Percentiles rank a stretch among this genome's conserved stretches.
Evolutionary conservation across 805 yeast species (phyloP).

Genomic region (Hanseniaspora thailandica): DNA sequence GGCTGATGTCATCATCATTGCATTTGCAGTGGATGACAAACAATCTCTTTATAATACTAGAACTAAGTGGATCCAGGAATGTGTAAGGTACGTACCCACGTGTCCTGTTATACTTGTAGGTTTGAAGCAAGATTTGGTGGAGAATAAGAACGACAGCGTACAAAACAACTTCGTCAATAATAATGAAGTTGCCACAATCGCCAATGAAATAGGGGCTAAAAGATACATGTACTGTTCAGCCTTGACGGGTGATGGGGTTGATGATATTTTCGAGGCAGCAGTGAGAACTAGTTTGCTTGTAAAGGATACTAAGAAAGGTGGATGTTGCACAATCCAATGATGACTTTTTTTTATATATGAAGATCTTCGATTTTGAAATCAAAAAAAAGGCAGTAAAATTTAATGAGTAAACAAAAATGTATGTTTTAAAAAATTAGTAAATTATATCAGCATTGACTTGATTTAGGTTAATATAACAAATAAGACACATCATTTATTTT

Average conservation of each 20-base stretch:
- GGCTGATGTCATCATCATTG: slow-evolving; percentile 76
- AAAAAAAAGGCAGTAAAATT: not conserved
- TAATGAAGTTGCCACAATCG: slow-evolving; percentile 54
- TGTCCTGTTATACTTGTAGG: slow-evolving; percentile 75
- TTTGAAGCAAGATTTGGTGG: slow-evolving; percentile 68
- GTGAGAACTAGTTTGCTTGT: slow-evolving; percentile 68
- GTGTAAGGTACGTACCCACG: slow-evolving; percentile 62
- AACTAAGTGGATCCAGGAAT: slow-evolving; percentile 81
- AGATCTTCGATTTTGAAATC: too few relatives aligned
- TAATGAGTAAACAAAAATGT: not conserved
- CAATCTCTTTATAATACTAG: slow-evolving; percentile 77
- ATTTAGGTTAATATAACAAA: too few relatives aligned
- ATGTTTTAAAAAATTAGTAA: too few relatives aligned
- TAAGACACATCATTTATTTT: too few relatives aligned
- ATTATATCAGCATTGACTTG: too few relatives aligned
- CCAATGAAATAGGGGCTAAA: slow-evolving; percentile 70
- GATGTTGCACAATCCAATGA: slow-evolving; percentile 29
- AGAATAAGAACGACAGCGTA: slow-evolving; percentile 28
- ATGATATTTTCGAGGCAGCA: slow-evolving; percentile 84
- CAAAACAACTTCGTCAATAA: slow-evolving; percentile 39
- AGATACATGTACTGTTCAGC: slow-evolving; percentile 81
- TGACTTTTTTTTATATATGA: not conserved
- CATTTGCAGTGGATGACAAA: slow-evolving; percentile 73
- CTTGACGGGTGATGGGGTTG: slow-evolving; percentile 87
- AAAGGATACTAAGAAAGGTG: slow-evolving; percentile 33